Percentiles rank a stretch among this genome's conserved stretches.
phyloP scores from a whole-genome alignment of 2,329 filamentous ascomycete genomes.

The Lasiodiplodia sp. region DNA sequence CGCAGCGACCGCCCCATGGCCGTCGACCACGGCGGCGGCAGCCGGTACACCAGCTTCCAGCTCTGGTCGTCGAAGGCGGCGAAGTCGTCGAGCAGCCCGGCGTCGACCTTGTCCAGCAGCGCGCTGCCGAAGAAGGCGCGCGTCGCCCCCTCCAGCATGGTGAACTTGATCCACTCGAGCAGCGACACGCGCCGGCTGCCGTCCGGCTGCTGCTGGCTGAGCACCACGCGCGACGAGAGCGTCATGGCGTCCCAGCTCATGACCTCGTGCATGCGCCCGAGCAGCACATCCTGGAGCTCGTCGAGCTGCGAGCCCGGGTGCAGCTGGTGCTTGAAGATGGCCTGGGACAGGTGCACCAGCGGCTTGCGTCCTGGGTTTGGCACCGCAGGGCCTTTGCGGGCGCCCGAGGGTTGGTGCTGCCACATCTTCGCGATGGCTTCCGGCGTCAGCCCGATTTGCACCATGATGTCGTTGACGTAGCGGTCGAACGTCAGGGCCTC shows the following conservation, averaged over 20 bases:
- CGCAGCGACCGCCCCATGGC: background rate
- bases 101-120: slow-evolving; percentile 2
- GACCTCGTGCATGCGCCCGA: background rate
- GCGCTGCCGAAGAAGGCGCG: slow-evolving; percentile 10
- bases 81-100: slow-evolving; percentile 13
- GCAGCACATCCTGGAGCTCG: background rate
- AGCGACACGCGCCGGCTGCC: slow-evolving; percentile 2
- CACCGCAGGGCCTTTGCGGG: background rate
- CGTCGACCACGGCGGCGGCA: slow-evolving; percentile 16
- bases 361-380: slow-evolving; percentile 16
- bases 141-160: slow-evolving; percentile 4
- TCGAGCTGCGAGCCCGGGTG: slow-evolving; percentile 23
- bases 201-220: background rate
- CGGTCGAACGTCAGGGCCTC: slow-evolving; percentile 19
- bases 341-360: slow-evolving; percentile 8
- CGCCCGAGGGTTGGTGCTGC: background rate
- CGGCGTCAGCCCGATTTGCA: background rate
- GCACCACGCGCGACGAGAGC: background rate
- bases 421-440: slow-evolving; percentile 2
- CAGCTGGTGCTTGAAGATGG: slow-evolving; percentile 25
- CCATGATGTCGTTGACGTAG: slow-evolving; percentile 19
- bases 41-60: slow-evolving; percentile 27
- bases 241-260: slow-evolving; percentile 7
- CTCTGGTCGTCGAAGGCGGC: slow-evolving; percentile 21
- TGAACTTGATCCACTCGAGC: slow-evolving; percentile 1